Evolutionary conservation across 495 filamentous ascomycete species (phyloP).

Genomic region (Penicillium riverlandense): DNA sequence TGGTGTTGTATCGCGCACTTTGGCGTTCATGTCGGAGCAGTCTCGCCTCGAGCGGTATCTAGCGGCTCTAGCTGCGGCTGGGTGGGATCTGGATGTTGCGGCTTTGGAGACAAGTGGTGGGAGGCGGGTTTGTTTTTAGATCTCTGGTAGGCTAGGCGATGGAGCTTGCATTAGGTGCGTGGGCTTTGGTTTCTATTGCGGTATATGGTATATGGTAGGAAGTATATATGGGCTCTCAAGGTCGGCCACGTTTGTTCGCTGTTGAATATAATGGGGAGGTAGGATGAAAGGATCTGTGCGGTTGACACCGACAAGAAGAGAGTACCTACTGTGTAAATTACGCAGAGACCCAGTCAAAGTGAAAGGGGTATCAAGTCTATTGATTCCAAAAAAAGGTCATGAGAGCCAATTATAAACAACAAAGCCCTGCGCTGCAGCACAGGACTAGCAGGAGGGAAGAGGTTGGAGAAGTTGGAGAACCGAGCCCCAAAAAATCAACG

Average conservation of each 20-base stretch:
- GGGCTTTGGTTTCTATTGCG: background rate
- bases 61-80: slow-evolving; percentile 31
- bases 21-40: slow-evolving; percentile 26
- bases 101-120: slow-evolving; percentile 53
- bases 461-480: background rate
- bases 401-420: too few species aligned
- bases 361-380: background rate
- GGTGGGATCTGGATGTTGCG: slow-evolving; percentile 54
- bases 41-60: slow-evolving; percentile 35
- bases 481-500: too few species aligned
- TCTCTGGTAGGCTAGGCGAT: background rate
- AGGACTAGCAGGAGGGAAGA: background rate
- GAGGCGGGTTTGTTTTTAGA: slow-evolving; percentile 21
- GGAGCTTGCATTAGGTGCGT: too few species aligned
- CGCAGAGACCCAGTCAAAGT: background rate
- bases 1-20: slow-evolving; percentile 7
- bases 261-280: too few species aligned
- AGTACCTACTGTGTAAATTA: too few species aligned
- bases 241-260: too few species aligned
- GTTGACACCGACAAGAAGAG: too few species aligned
- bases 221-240: too few species aligned
- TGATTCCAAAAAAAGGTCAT: background rate
- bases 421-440: too few species aligned
- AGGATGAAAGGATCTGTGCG: too few species aligned
- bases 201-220: background rate